phyloP scores from a whole-genome alignment of 371 early-diverging fungal genomes.

The Mucor plumbeus region DNA sequence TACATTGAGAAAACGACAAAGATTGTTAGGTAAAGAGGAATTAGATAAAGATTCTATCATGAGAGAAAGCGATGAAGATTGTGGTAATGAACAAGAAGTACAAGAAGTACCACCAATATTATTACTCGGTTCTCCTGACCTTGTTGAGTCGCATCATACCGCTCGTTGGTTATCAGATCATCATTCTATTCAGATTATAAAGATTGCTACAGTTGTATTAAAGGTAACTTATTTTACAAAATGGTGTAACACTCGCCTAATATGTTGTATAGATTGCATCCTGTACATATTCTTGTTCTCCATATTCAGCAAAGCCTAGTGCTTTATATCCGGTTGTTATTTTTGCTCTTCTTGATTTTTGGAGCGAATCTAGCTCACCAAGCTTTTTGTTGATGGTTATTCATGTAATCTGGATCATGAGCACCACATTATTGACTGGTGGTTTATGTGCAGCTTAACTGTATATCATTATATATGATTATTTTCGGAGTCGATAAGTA shows the following conservation, averaged over 20 bases:
- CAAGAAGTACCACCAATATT: background rate
- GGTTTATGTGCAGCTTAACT: constrained; percentile 27
- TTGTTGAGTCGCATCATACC: background rate
- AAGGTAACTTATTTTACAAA: constrained; percentile 24
- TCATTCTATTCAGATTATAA: constrained; percentile 20
- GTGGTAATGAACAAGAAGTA: background rate
- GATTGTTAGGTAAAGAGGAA: constrained; percentile 8
- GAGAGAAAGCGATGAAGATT: constrained; percentile 4
- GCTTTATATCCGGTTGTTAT: constrained; percentile 44
- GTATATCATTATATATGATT: background rate
- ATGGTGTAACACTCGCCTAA: background rate
- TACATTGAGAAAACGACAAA: constrained; percentile 15
- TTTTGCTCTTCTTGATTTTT: constrained; percentile 50
- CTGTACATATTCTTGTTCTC: constrained; percentile 50
- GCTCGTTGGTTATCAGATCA: constrained; percentile 10
- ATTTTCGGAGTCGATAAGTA: constrained; percentile 4
- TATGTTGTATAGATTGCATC: constrained; percentile 37
- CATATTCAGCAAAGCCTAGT: constrained; percentile 40
- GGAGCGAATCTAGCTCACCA: constrained; percentile 31
- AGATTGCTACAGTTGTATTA: constrained; percentile 36
- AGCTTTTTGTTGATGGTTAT: constrained; percentile 20
- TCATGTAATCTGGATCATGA: constrained; percentile 27
- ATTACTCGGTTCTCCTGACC: constrained; percentile 17
- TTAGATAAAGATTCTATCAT: background rate
- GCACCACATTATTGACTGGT: constrained; percentile 16